Percentiles rank a stretch among this genome's conserved stretches.
phyloP scores from a whole-genome alignment of 495 filamentous ascomycete genomes.

The Staphylotrichum tortipilum region DNA sequence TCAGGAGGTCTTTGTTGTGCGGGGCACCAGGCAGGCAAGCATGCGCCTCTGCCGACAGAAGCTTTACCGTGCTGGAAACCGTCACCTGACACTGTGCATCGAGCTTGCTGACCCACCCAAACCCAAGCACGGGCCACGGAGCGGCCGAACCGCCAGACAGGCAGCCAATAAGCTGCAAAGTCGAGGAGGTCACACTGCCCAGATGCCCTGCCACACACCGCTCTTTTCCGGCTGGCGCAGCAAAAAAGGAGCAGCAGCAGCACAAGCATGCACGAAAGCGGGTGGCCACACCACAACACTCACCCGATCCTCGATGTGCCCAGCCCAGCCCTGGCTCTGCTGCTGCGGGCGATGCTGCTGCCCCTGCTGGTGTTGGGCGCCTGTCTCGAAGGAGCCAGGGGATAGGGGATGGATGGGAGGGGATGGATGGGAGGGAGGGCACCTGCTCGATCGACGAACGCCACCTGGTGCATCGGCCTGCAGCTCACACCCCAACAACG shows the following conservation, averaged over 20 bases:
- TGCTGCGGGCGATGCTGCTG: too few species aligned
- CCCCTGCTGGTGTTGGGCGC: too few species aligned
- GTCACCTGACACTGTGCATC: conserved; percentile 1
- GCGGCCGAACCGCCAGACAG: not conserved
- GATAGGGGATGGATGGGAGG: too few species aligned
- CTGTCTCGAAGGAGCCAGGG: too few species aligned
- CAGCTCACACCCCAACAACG: too few species aligned
- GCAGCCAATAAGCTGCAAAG: not conserved
- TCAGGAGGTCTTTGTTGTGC: not conserved
- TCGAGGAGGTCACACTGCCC: conserved; percentile 2
- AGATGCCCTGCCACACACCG: conserved; percentile 9
- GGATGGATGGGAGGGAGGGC: not conserved
- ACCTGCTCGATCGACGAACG: not conserved
- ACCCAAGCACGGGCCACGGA: conserved; percentile 1
- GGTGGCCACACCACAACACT: not conserved
- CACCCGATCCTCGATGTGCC: too few species aligned
- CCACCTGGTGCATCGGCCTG: conserved; percentile 2
- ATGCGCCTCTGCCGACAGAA: too few species aligned
- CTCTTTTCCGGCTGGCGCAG: not conserved
- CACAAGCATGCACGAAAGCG: not conserved
- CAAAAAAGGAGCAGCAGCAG: not conserved
- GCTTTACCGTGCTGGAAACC: not conserved
- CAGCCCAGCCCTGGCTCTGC: too few species aligned
- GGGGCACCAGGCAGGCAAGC: too few species aligned
- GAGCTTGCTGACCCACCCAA: not conserved